A percentile compares a stretch with the other conserved stretches of the same genome.
These are phyloP conservation scores for Rosa rugosa DNA, from an alignment of 306 rosid genomes.

Conservation along the genomic window DNA sequence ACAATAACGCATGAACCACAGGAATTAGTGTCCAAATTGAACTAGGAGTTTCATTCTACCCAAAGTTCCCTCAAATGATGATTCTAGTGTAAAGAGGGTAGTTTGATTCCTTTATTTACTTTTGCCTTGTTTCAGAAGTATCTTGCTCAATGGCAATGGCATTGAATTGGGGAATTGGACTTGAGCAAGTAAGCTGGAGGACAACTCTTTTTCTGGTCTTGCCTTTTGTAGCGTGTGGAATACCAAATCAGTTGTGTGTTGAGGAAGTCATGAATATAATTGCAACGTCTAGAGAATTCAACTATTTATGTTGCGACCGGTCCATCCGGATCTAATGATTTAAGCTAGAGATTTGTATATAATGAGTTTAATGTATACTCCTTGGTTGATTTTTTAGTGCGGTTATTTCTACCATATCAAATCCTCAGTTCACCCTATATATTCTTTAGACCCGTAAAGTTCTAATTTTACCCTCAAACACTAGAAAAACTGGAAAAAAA, in stretches of 20 bases:
- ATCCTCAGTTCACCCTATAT: no score
- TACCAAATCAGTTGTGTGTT: not conserved
- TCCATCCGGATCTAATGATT: not conserved
- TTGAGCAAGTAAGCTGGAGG: not conserved
- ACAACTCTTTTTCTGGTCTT: not conserved
- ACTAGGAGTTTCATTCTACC: not conserved
- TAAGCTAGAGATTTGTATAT: not conserved
- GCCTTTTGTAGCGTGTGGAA: not conserved
- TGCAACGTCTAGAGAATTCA: not conserved
- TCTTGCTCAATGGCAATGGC: not conserved
- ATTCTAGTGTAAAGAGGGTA: not conserved
- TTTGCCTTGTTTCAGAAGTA: not conserved
- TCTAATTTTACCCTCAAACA: no score
- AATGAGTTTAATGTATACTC: no score
- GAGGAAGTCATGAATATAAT: not conserved
- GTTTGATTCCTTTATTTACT: not conserved
- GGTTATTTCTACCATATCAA: no score
- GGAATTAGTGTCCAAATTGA: not conserved
- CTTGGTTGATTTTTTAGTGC: no score
- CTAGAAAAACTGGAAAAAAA: no score
- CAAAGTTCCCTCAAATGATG: not conserved
- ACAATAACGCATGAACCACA: not conserved
- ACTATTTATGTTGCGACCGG: not conserved
- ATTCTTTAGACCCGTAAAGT: no score
- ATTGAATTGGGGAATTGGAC: not conserved